phyloP scores from a whole-genome alignment of 2,329 filamentous ascomycete genomes.

The Sarocladium oryzae region DNA sequence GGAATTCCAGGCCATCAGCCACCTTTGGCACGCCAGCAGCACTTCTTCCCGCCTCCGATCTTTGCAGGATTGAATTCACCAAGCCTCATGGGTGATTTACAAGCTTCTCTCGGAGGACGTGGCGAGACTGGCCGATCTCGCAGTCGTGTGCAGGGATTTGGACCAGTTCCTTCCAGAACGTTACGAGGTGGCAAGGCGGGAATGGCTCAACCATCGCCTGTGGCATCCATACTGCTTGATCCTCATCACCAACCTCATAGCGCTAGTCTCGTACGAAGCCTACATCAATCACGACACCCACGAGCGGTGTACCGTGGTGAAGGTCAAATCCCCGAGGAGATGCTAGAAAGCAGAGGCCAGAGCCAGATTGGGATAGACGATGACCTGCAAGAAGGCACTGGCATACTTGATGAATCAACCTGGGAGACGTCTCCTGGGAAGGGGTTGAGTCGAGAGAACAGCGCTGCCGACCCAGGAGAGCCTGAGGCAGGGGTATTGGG shows the following conservation, averaged over 20 bases:
- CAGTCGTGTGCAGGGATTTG: constrained; percentile 30
- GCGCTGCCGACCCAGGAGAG: constrained; percentile 37
- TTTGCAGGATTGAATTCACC: constrained; percentile 67
- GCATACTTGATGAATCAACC: constrained; percentile 49
- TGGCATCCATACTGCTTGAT: constrained; percentile 68
- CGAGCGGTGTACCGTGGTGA: constrained; percentile 40
- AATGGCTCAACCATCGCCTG: constrained; percentile 52
- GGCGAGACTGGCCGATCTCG: constrained; percentile 37
- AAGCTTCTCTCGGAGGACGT: constrained; percentile 38
- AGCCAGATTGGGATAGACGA: constrained; percentile 44
- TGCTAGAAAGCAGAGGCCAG: constrained; percentile 47
- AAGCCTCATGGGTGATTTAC: constrained; percentile 49
- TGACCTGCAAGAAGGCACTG: constrained; percentile 44
- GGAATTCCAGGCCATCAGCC: constrained; percentile 56
- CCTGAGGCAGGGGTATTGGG: constrained; percentile 49
- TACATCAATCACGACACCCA: constrained; percentile 39
- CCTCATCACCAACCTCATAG: constrained; percentile 65
- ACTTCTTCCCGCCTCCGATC: constrained; percentile 67
- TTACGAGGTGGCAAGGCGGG: constrained; percentile 13
- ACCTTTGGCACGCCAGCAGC: constrained; percentile 35
- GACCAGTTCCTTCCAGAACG: constrained; percentile 17
- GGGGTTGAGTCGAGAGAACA: constrained; percentile 46
- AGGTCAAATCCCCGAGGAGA: constrained; percentile 51
- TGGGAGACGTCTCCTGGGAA: constrained; percentile 49
- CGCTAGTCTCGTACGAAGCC: constrained; percentile 38